A percentile compares a stretch with the other conserved stretches of the same genome.
Conservation (phyloP, 2,329 filamentous ascomycete species). For the Curvularia sp. region DNA sequence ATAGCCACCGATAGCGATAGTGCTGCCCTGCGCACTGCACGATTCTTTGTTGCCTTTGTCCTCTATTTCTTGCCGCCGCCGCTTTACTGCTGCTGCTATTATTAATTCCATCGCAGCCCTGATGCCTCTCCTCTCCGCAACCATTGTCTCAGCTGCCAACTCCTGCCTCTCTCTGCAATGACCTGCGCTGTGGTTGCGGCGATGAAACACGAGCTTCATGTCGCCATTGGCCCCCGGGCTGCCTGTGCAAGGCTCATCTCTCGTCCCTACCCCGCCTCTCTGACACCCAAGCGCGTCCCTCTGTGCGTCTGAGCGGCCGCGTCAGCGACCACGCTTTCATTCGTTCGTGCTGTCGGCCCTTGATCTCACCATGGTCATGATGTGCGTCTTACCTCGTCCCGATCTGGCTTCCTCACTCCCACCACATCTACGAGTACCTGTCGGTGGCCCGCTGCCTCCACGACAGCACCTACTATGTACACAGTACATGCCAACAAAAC, state of each 20-base stretch:
- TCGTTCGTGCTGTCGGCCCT: background rate
- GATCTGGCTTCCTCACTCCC: background rate
- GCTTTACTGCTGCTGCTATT: background rate
- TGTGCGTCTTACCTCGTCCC: background rate
- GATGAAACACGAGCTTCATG: slow-evolving; percentile 15
- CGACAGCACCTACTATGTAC: background rate
- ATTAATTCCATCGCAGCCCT: no score
- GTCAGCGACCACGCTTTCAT: slow-evolving; percentile 6
- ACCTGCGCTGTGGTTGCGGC: slow-evolving; percentile 1
- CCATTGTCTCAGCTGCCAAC: background rate
- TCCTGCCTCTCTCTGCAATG: background rate
- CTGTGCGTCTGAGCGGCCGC: slow-evolving; percentile 9
- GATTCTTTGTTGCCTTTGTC: background rate
- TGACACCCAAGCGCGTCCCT: slow-evolving; percentile 4
- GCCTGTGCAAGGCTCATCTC: slow-evolving; percentile 6
- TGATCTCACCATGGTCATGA: background rate
- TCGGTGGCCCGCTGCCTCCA: background rate
- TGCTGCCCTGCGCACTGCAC: no score
- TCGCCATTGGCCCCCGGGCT: slow-evolving; percentile 7
- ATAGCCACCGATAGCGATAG: background rate
- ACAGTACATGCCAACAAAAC: background rate
- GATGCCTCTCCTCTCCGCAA: no score
- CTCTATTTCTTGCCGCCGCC: no score
- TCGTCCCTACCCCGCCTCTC: slow-evolving; percentile 12
- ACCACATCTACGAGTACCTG: background rate